Conservation (phyloP, 23 red algal genomes). For the Gracilaria caudata region DNA sequence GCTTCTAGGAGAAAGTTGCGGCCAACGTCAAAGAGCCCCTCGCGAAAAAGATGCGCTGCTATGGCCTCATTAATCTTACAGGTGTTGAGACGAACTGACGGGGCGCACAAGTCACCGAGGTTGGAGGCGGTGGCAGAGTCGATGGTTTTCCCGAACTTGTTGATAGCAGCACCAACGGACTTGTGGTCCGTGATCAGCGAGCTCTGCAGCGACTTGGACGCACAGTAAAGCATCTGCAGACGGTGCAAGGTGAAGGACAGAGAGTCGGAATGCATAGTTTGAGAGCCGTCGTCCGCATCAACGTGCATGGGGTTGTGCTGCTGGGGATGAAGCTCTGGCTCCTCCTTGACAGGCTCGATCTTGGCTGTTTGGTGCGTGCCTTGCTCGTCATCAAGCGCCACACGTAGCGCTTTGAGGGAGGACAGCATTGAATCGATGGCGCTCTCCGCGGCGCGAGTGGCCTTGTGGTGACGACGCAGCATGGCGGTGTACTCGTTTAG, state of each 20-base stretch:
- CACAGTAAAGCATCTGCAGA: constrained; percentile 9
- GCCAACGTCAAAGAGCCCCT: constrained; percentile 59
- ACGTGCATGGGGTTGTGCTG: neutral
- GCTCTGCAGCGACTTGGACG: constrained; percentile 31
- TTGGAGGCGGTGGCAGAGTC: constrained; percentile 39
- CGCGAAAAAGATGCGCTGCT: constrained; percentile 56
- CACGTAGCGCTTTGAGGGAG: neutral
- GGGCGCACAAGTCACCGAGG: constrained; percentile 38
- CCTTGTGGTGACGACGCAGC: constrained; percentile 31
- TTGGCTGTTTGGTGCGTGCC: neutral
- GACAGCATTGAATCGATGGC: constrained; percentile 32
- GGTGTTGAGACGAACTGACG: constrained; percentile 51
- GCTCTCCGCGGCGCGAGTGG: constrained; percentile 10
- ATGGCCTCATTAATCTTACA: constrained; percentile 60
- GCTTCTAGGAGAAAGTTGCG: constrained; percentile 49
- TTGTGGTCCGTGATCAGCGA: constrained; percentile 52
- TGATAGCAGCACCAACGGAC: constrained; percentile 51
- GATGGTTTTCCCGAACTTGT: constrained; percentile 54
- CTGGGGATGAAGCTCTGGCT: neutral
- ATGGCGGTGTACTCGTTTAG: constrained; percentile 49
- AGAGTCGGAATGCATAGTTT: neutral
- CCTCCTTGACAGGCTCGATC: neutral
- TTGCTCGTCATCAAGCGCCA: neutral
- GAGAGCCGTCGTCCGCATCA: neutral
- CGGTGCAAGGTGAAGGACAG: neutral